Evolutionary conservation across 345 rosid species (phyloP).

Genomic region (Populus pruinosa): DNA sequence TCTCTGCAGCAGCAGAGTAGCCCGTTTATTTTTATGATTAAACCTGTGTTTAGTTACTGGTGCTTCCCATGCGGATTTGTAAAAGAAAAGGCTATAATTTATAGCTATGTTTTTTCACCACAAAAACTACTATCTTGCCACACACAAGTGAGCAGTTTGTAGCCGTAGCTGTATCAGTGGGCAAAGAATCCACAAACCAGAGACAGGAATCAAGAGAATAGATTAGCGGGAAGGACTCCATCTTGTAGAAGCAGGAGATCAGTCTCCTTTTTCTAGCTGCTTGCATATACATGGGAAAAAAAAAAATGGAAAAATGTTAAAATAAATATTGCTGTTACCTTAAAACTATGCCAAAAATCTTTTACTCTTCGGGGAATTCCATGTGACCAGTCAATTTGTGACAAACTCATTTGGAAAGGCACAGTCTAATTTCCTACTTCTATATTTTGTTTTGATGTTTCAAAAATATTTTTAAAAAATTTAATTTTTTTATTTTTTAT

Average conservation of each 20-base stretch:
- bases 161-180: too few species aligned
- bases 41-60: too few species aligned
- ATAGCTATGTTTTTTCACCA: too few species aligned
- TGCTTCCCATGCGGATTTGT: too few species aligned
- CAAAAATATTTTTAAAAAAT: too few species aligned
- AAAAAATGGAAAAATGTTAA: background rate
- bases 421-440: background rate
- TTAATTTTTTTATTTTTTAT: too few species aligned
- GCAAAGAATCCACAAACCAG: background rate
- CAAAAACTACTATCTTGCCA: too few species aligned
- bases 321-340: background rate
- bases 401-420: background rate
- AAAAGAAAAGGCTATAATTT: too few species aligned
- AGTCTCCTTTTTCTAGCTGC: background rate
- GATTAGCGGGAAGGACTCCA: background rate
- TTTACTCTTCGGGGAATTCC: background rate
- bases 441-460: too few species aligned
- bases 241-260: background rate
- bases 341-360: background rate
- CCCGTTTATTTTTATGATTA: too few species aligned
- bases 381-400: background rate
- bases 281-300: background rate
- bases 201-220: background rate
- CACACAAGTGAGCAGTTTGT: too few species aligned
- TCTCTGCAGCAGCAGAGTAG: constrained; percentile 6